Evolutionary conservation across 306 rosid species (phyloP).

Genomic region (Begonia peltatifolia): DNA sequence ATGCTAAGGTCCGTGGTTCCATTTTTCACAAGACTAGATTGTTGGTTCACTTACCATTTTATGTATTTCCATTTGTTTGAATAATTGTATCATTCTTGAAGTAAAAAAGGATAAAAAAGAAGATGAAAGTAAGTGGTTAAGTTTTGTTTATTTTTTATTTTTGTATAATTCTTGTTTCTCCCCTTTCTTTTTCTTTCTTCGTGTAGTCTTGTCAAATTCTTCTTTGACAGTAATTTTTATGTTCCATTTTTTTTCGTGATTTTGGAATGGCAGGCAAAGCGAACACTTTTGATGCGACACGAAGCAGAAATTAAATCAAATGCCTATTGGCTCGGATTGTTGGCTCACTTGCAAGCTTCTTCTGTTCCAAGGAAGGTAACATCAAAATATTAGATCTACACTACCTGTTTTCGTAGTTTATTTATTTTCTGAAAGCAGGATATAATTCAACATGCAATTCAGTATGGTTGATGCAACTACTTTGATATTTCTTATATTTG

Average conservation of each 20-base stretch:
- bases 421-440: constrained; percentile 5
- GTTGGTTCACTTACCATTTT: no score
- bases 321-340: constrained; percentile 91
- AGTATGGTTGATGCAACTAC: neutral
- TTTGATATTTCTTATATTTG: constrained; percentile 1
- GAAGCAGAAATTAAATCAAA: constrained; percentile 97
- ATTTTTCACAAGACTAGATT: no score
- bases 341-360: constrained; percentile 91
- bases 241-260: constrained; percentile 1
- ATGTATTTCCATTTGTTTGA: no score
- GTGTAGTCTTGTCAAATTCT: no score
- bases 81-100: no score
- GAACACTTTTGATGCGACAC: constrained; percentile 91
- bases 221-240: no score
- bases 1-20: no score
- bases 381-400: constrained; percentile 11
- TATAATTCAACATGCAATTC: constrained; percentile 2
- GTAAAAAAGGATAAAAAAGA: no score
- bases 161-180: no score
- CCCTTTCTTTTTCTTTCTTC: no score
- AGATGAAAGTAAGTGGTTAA: no score
- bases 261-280: constrained; percentile 52
- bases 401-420: neutral
- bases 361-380: constrained; percentile 95
- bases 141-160: no score